These are phyloP conservation scores for Beauveria varroae DNA, from an alignment of 2,329 filamentous ascomycete genomes.

Conservation along the genomic window DNA sequence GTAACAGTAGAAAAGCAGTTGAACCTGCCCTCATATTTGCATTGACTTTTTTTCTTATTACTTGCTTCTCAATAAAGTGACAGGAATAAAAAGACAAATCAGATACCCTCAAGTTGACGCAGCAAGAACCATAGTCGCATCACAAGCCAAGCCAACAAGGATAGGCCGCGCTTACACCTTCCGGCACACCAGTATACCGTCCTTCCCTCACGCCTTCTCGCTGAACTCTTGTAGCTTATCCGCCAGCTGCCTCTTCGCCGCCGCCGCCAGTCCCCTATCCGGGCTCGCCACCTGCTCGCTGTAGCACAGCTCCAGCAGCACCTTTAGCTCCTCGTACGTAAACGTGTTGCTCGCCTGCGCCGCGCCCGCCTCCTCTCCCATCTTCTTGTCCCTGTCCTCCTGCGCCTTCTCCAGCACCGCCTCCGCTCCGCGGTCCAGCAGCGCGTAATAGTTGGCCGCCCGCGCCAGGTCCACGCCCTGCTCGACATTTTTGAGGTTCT, in stretches of 20 bases:
- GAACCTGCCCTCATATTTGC: too few relatives aligned
- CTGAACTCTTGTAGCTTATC: slow-evolving; percentile 63
- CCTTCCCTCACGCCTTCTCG: slow-evolving; percentile 61
- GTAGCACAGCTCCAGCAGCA: slow-evolving; percentile 58
- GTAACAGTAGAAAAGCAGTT: too few relatives aligned
- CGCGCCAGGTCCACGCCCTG: slow-evolving; percentile 55
- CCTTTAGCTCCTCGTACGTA: slow-evolving; percentile 59
- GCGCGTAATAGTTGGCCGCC: slow-evolving; percentile 59
- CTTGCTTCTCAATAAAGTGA: not conserved
- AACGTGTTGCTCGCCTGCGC: slow-evolving; percentile 35
- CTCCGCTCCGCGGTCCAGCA: slow-evolving; percentile 60
- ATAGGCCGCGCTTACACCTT: not conserved
- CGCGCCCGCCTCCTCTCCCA: slow-evolving; percentile 21
- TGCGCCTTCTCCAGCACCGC: slow-evolving; percentile 57
- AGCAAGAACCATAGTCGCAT: too few relatives aligned
- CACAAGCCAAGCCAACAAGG: too few relatives aligned
- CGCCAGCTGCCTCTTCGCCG: slow-evolving; percentile 61
- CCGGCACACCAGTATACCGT: not conserved
- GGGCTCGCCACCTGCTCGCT: slow-evolving; percentile 59
- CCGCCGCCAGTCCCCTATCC: slow-evolving; percentile 58
- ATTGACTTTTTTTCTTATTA: too few relatives aligned
- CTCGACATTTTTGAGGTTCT: slow-evolving; percentile 93
- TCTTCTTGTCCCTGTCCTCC: slow-evolving; percentile 32
- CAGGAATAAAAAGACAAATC: not conserved
- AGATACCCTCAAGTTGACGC: too few relatives aligned